Base-by-base conservation (phyloP, 129 eudicot species). In the Silybum marianum region DNA sequence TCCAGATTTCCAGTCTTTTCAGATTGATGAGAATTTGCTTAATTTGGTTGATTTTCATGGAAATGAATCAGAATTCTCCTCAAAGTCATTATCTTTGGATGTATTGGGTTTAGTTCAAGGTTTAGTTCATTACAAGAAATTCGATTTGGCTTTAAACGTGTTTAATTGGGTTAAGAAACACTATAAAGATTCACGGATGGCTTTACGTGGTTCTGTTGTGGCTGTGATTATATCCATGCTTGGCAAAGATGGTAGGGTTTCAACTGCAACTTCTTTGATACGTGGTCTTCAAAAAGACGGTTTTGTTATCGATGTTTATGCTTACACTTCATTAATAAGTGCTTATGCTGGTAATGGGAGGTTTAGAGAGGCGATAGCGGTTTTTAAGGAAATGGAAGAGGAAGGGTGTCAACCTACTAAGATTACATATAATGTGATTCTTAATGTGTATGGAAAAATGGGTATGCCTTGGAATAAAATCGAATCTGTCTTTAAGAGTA, bases 401-500 rank as follows among this genome's bases (percentile, higher is more conserved):
- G 95, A 88, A 73, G 99, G 98, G 13, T 91, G 93, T 73, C 85
- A 84, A 12, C 98, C 99, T 62, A 88, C 91, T 58, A 87, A 91
- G 87, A 85, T 91, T 58, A 95, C 98, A 16, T 95, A 92, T 75
- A 95, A 95, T 86, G 97, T 91, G 80, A 82, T 95, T 66, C 86
- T 95, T 84, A 95, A 91, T 74, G 99, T 91, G 28, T 92, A 86
- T 85, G 98, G 98, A 66, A 95, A 95, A 74, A 92, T 93, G 98
- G 98, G 98, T 25, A 89, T 92, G 98, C 99, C 99, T 22, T 95
- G 99, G 99, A 77, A 73, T 70, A 87, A 84, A 42, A 87, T 95
- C 7, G 65, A 70, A 71, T 73, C 82, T 11, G 82, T 93, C 11
- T 87, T 89, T 46, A 84, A 91, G 72, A 78, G 85, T 70, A 95